Evolutionary conservation across 345 rosid species (phyloP).

Genomic region (Populus simonii): DNA sequence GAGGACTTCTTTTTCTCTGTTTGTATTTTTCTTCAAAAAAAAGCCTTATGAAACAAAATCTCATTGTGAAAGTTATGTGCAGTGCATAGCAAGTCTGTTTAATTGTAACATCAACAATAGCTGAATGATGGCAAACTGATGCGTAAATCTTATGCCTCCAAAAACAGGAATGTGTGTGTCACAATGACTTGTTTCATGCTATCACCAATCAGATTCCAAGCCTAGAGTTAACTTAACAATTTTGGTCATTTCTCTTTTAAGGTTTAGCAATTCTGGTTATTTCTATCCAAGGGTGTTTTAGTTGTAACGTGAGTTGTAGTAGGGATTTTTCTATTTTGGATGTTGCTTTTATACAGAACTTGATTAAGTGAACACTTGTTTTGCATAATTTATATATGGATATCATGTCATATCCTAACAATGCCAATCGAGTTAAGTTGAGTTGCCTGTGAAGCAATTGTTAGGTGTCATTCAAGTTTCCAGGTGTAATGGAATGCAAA

Average conservation of each 20-base stretch:
- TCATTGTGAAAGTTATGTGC: background rate
- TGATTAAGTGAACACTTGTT: background rate
- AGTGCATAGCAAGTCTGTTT: background rate
- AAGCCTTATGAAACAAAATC: background rate
- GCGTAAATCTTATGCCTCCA: background rate
- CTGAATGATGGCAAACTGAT: background rate
- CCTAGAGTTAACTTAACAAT: background rate
- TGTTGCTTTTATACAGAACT: background rate
- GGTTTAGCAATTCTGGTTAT: background rate
- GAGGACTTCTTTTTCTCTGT: background rate
- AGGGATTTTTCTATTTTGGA: background rate
- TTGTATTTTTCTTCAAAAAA: background rate
- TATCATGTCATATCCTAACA: background rate
- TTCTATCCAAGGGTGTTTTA: background rate
- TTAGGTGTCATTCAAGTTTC: background rate
- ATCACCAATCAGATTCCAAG: background rate
- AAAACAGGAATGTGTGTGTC: background rate
- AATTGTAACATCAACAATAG: background rate
- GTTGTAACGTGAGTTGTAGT: background rate
- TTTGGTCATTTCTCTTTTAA: background rate
- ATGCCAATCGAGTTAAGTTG: background rate
- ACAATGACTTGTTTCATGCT: background rate
- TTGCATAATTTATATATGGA: background rate
- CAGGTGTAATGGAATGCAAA: background rate
- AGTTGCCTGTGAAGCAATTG: background rate